Evolutionary conservation across 163 green algal genomes (phyloP).

Genomic region (Prototheca wickerhamii): DNA sequence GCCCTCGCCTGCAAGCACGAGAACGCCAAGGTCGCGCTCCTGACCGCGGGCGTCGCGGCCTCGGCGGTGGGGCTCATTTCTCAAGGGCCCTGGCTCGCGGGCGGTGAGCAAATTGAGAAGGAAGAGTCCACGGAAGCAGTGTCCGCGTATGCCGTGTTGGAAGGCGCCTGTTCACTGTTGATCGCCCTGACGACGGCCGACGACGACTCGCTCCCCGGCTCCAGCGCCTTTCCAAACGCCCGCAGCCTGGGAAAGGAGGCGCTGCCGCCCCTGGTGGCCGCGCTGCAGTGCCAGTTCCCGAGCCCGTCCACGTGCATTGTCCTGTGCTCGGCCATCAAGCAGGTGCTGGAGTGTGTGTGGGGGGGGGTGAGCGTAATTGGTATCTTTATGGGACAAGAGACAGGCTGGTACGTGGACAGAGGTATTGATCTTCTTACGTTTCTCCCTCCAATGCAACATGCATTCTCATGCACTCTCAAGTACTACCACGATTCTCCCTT

Average conservation of each 20-base stretch:
- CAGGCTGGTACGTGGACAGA: too few species aligned
- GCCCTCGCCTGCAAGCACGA: conserved; percentile 30
- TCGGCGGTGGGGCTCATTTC: neutral
- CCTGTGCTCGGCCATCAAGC: conserved; percentile 1
- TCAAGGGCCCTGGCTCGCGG: too few species aligned
- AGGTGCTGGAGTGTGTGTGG: too few species aligned
- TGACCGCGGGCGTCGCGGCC: conserved; percentile 21
- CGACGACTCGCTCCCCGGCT: conserved; percentile 53
- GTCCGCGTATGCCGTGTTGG: conserved; percentile 12
- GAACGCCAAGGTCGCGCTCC: conserved; percentile 29
- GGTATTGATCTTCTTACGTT: too few species aligned
- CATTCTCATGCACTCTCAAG: neutral
- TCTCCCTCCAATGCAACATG: neutral
- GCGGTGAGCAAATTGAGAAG: too few species aligned
- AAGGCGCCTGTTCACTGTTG: conserved; percentile 40
- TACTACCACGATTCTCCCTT: too few species aligned
- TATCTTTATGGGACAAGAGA: too few species aligned
- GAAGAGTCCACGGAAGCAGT: too few species aligned
- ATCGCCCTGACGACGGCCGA: conserved; percentile 59
- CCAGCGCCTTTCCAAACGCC: conserved; percentile 73
- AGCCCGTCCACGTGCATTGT: neutral
- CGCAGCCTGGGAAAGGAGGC: conserved; percentile 36
- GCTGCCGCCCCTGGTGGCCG: conserved; percentile 45
- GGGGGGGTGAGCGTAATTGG: too few species aligned
- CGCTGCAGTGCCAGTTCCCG: conserved; percentile 1